These are phyloP conservation scores for Sequoiadendron giganteum DNA, from an alignment of 75 land plant species.

Conservation along the genomic window DNA sequence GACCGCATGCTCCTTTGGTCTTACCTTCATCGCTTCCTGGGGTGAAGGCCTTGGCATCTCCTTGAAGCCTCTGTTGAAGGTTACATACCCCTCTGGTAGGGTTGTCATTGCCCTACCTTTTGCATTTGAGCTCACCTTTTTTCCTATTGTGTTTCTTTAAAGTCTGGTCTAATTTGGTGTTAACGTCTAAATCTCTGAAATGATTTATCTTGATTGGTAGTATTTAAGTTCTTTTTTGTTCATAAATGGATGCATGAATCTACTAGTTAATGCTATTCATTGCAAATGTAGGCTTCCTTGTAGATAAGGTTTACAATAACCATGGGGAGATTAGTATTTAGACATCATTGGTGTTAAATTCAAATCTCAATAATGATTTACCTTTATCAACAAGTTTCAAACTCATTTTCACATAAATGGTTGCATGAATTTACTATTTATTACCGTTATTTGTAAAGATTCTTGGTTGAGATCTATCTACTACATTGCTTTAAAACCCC, in stretches of 20 bases:
- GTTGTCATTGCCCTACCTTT: too few species aligned
- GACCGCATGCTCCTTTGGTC: too few species aligned
- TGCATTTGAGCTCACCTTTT: too few species aligned
- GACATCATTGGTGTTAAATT: not conserved
- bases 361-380: not conserved
- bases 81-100: too few species aligned
- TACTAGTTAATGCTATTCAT: not conserved
- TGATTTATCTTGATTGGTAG: not conserved
- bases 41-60: too few species aligned
- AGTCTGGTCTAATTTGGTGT: not conserved
- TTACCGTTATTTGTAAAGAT: not conserved
- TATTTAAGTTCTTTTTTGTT: not conserved
- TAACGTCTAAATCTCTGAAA: not conserved
- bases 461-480: not conserved
- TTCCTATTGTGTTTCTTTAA: too few species aligned
- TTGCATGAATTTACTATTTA: not conserved
- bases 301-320: too few species aligned
- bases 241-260: not conserved
- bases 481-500: not conserved
- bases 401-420: not conserved
- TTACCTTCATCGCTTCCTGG: too few species aligned
- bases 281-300: not conserved
- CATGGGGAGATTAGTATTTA: too few species aligned
- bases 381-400: not conserved
- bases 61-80: too few species aligned